A percentile compares a stretch with the other conserved stretches of the same genome.
These are phyloP conservation scores for Rutstroemia sydowiana DNA, from an alignment of 2,329 filamentous ascomycete genomes.

Conservation along the genomic window DNA sequence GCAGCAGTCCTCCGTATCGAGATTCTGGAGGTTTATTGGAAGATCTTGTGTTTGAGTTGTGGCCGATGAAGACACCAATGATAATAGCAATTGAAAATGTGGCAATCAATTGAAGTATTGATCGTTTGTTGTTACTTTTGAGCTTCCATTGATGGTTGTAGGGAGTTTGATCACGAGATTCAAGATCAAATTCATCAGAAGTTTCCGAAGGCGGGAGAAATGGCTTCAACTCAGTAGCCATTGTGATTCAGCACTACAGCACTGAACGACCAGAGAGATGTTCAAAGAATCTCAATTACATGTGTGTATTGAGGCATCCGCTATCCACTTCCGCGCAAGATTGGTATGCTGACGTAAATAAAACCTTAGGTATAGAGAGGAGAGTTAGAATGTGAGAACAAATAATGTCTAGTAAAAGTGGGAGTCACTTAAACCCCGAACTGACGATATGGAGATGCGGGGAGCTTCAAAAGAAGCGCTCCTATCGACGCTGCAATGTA, in stretches of 20 bases:
- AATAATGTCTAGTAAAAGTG: too few relatives aligned
- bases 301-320: too few relatives aligned
- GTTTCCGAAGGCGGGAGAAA: too few relatives aligned
- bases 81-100: not conserved
- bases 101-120: not conserved
- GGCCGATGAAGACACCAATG: not conserved
- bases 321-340: too few relatives aligned
- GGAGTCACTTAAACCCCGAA: not conserved
- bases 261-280: too few relatives aligned
- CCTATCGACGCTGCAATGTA: not conserved
- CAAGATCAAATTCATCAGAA: too few relatives aligned
- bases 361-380: not conserved
- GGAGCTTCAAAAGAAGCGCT: too few relatives aligned
- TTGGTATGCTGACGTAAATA: not conserved
- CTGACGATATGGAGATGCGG: not conserved
- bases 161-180: not conserved
- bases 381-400: not conserved
- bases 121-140: not conserved
- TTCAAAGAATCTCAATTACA: too few relatives aligned
- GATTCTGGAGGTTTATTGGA: not conserved
- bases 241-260: too few relatives aligned
- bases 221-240: too few relatives aligned
- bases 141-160: not conserved
- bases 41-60: not conserved
- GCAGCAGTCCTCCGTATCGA: not conserved